Conservation (phyloP, 2,329 filamentous ascomycete genomes). For the Fusarium miscanthi region DNA sequence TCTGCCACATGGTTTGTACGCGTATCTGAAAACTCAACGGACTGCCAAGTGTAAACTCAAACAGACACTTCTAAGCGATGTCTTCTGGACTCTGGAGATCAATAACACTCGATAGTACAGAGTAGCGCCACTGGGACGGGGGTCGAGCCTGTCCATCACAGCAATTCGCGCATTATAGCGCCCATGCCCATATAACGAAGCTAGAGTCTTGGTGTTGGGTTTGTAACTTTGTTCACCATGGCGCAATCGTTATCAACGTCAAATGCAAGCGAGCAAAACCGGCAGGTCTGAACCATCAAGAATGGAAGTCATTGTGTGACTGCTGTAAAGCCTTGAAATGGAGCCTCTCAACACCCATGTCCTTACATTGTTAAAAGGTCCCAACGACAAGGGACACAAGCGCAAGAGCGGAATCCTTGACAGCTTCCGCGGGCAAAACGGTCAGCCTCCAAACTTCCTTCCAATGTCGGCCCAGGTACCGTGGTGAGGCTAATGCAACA, state of each 20-base stretch:
- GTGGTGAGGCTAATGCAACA: conserved; percentile 41
- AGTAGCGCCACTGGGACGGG: conserved; percentile 10
- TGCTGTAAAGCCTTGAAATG: conserved; percentile 7
- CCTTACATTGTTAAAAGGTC: conserved; percentile 12
- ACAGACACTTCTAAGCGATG: conserved; percentile 2
- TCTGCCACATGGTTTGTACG: conserved; percentile 17
- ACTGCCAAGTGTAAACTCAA: conserved; percentile 32
- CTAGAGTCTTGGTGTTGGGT: conserved; percentile 1
- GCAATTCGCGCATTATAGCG: conserved; percentile 20
- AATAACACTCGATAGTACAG: conserved; percentile 9
- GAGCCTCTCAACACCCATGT: neutral
- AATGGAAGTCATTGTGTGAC: neutral
- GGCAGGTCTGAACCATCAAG: conserved; percentile 29
- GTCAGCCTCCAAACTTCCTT: conserved; percentile 18
- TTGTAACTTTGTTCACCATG: conserved; percentile 6
- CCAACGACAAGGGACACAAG: conserved; percentile 32
- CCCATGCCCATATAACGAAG: conserved; percentile 18
- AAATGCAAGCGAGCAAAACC: conserved; percentile 30
- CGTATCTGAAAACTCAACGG: conserved; percentile 29
- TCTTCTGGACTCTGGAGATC: neutral
- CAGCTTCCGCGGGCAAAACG: conserved; percentile 39
- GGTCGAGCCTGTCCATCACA: neutral
- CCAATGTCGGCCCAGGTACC: conserved; percentile 38
- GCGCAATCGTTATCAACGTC: conserved; percentile 9
- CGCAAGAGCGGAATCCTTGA: conserved; percentile 34